Conservation (phyloP, 768 basidiomycete genomes). For the Boletellus sp. region DNA sequence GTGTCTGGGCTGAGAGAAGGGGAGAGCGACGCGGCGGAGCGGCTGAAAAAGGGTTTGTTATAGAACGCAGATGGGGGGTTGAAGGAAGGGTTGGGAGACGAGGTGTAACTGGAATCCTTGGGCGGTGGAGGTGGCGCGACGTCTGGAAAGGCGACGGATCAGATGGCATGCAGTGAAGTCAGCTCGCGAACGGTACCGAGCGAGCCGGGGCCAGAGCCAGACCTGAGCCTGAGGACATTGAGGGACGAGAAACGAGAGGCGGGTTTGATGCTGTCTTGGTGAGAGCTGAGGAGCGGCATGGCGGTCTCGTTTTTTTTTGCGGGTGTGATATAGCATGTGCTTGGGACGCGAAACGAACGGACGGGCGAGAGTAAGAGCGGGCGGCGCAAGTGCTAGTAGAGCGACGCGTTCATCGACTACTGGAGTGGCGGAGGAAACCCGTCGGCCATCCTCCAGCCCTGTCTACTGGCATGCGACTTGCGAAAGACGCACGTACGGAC, state of each 20-base stretch:
- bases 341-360: background rate
- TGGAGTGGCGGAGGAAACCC: background rate
- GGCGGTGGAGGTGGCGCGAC: slow-evolving; percentile 49
- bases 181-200: background rate
- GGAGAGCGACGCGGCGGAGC: slow-evolving; percentile 46
- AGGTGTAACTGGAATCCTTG: slow-evolving; percentile 51
- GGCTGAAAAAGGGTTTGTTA: slow-evolving; percentile 36
- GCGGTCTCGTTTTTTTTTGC: too few species aligned
- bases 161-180: background rate
- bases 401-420: slow-evolving; percentile 2
- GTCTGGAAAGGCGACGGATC: slow-evolving; percentile 2
- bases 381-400: too few species aligned
- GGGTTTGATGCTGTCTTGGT: slow-evolving; percentile 17
- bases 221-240: slow-evolving; percentile 40
- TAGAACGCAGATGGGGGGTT: slow-evolving; percentile 13
- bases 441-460: background rate
- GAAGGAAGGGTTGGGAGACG: slow-evolving; percentile 17
- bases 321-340: too few species aligned
- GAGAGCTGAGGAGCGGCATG: slow-evolving; percentile 7
- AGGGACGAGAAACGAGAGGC: slow-evolving; percentile 41
- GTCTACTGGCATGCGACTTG: too few species aligned
- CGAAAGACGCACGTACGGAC: too few species aligned
- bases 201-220: slow-evolving; percentile 1
- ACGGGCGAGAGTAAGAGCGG: too few species aligned
- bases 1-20: slow-evolving; percentile 33